These are phyloP conservation scores for Pulveroboletus sp. DNA, from an alignment of 1,284 basidiomycete species.

Conservation along the genomic window DNA sequence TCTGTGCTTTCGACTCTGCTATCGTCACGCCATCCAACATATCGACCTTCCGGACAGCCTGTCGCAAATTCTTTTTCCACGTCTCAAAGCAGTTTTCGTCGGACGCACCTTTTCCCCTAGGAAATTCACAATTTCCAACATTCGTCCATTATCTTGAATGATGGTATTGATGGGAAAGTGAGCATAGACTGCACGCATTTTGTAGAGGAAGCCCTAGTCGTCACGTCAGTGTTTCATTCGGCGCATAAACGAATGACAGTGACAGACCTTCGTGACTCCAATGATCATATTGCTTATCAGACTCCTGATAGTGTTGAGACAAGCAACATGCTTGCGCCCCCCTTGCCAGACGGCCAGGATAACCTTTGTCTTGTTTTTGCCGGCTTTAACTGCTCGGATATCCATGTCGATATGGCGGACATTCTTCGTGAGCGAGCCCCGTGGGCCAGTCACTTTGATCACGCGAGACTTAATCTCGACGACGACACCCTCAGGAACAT, in stretches of 20 bases:
- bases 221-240: conserved; percentile 3
- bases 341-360: conserved; percentile 98
- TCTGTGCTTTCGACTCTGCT: conserved; percentile 90
- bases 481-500: conserved; percentile 84
- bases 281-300: conserved; percentile 97
- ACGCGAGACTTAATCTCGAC: conserved; percentile 86
- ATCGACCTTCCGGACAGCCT: conserved; percentile 89
- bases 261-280: conserved; percentile 83
- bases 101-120: conserved; percentile 84
- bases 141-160: conserved; percentile 78
- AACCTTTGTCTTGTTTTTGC: conserved; percentile 71
- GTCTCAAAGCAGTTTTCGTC: neutral
- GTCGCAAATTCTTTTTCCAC: conserved; percentile 1
- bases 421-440: conserved; percentile 88
- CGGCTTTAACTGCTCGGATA: conserved; percentile 78
- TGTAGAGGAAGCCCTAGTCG: conserved; percentile 93
- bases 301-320: conserved; percentile 94
- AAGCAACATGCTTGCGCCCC: conserved; percentile 97
- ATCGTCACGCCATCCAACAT: conserved; percentile 93
- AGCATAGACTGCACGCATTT: conserved; percentile 99
- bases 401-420: conserved; percentile 97
- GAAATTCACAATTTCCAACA: conserved; percentile 98
- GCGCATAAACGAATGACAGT: neutral
- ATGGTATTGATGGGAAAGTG: conserved; percentile 99
- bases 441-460: conserved; percentile 87